Evolutionary conservation across 768 basidiomycete genomes (phyloP), one percentile per base, ranked within the genome.

Genomic region (Albatrellus ellisii): DNA sequence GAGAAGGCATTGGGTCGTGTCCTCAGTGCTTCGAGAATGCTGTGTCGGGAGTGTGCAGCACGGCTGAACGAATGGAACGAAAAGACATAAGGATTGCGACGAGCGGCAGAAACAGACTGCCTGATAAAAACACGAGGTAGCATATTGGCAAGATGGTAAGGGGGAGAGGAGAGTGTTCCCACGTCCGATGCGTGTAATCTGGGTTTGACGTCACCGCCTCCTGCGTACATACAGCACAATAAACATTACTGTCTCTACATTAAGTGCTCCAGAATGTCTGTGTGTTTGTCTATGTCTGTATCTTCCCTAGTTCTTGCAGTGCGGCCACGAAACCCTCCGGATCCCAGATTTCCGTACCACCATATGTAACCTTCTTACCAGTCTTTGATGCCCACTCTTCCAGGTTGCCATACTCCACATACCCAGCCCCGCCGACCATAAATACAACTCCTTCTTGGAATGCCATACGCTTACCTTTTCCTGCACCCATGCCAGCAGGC

Each of bases 351-450:
- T 98, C 95, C 14, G 94, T 98, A 15, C 88, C 87, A 14, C 95
- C 95, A 58, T 99, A 99, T 26, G 87, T 84, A 34, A 98, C 76
- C 47, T 75, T 68, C 61, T 89, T 88, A 11, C 86, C 87, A 4
- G 77, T 75, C 62, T 76, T 78, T 40, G 60, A 63, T 3, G 87
- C 86, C 90, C 92, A 95, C 60, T 98, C 94, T 59, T 84, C 78
- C 45, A 99, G 61, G 58, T 98, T 98, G 4, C 91, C 90, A 52
- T 92, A 97, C 62, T 99, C 95, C 39, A 98, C 90, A 54, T 97
- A 94, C 12, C 91, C 85, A 4, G 91, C 95, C 1, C 95, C 95
- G 6, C 95, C 95, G 2, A 99, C 92, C 24, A 97, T 67, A 52
- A 99, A 99, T 3, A 99, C 82, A 54, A 87, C 75, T 11, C 86